Percentiles rank a stretch among this genome's conserved stretches.
Evolutionary conservation across 2,329 filamentous ascomycete genomes (phyloP).

Genomic region (Apiospora kogelbergensis): DNA sequence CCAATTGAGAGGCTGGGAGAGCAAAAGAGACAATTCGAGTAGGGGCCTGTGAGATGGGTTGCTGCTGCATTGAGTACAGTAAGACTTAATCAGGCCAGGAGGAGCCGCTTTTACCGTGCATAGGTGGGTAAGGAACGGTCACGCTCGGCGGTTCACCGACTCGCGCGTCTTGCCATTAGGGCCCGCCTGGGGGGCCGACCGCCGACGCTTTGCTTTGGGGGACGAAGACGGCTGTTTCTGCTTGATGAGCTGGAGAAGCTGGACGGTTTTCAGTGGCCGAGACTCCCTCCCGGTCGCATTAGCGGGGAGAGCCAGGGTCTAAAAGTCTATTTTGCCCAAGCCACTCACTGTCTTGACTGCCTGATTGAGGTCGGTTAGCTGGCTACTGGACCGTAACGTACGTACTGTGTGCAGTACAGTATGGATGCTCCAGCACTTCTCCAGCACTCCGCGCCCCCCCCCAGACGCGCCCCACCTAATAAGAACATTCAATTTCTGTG

Average conservation of each 20-base stretch:
- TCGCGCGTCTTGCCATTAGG: neutral
- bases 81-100: neutral
- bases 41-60: too few relatives aligned
- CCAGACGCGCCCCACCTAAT: slow-evolving; percentile 2
- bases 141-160: neutral
- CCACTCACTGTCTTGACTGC: neutral
- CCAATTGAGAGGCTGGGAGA: neutral
- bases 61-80: too few relatives aligned
- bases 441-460: neutral
- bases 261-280: neutral
- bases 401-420: neutral
- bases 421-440: too few relatives aligned
- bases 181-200: neutral
- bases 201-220: too few relatives aligned
- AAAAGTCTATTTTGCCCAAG: neutral
- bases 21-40: neutral
- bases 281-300: neutral
- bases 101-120: neutral
- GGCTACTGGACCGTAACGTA: neutral
- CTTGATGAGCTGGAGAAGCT: neutral
- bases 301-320: neutral
- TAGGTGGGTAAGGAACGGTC: neutral
- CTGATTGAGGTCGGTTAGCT: neutral
- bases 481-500: neutral
- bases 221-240: neutral